Evolutionary conservation across 805 yeast species (phyloP).

Genomic region (Huiozyma naganishii): DNA sequence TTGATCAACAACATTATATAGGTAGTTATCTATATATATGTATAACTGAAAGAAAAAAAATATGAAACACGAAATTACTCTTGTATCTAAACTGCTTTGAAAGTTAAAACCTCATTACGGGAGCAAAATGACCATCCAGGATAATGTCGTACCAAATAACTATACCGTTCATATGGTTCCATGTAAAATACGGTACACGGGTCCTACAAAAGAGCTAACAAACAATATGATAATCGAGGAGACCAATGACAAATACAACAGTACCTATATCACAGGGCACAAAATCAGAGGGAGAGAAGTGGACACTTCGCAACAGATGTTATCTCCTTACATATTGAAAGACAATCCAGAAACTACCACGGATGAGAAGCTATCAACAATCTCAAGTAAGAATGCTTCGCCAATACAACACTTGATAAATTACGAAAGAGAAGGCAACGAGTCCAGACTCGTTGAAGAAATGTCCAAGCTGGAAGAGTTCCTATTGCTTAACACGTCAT

Average conservation of each 20-base stretch:
- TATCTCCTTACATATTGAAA: background rate
- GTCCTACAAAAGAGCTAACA: background rate
- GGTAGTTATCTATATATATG: too few species aligned
- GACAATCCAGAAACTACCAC: background rate
- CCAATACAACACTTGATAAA: constrained; percentile 11
- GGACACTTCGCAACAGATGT: background rate
- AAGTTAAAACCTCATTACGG: background rate
- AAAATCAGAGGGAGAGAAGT: background rate
- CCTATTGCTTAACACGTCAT: constrained; percentile 11
- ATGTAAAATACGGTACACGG: background rate
- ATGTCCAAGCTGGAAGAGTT: constrained; percentile 22
- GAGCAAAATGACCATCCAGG: background rate
- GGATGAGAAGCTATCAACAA: background rate
- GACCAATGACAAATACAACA: background rate
- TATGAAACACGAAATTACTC: too few species aligned
- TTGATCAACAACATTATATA: too few species aligned
- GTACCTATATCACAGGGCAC: background rate
- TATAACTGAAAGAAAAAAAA: too few species aligned
- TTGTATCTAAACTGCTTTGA: background rate
- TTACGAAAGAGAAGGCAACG: constrained; percentile 33
- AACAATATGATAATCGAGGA: background rate
- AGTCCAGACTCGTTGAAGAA: constrained; percentile 16
- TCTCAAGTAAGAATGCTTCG: background rate
- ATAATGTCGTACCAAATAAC: background rate
- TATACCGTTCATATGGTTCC: background rate